Base-by-base conservation (phyloP, 2,329 filamentous ascomycete genomes). In the Pyricularia pennisetigena region DNA sequence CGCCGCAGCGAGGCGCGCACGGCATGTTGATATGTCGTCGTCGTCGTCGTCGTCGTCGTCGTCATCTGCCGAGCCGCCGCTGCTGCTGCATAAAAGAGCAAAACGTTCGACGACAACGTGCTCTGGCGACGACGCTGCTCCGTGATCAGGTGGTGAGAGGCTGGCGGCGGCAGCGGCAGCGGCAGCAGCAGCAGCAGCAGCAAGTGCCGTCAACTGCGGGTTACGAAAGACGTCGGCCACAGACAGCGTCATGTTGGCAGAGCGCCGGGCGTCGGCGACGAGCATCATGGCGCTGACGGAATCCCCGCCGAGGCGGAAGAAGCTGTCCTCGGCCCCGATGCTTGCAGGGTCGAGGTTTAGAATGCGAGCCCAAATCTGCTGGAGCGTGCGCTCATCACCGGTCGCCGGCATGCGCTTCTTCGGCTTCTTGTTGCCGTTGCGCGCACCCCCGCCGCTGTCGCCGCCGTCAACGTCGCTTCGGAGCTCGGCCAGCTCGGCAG, bases 231-330 rank as follows among this genome's bases (percentile, higher is more conserved):
- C 79, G n/a, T 80, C 77, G 0, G 79, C 78, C 0, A 84, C 82
- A 1, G 75, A 79, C n/a, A 84, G 66, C 4, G 74, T 69, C 24
- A 82, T 71, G 0, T 76, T 78, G 28, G 78, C 73, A 32, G 30
- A 6, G 29, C 76, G 74, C 41, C 80, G 74, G 2, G 79, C 79
- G 29, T 78, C 76, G 16, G 80, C 77, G 3, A 83, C 82, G 4
- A 85, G 71, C 68, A 78, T 81, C 79, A 85, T 86, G 1, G 82
- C 82, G 0, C 76, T 70, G 1, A 84, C 77, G 0, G 82, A 84
- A 71, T 84, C 81, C 24, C 82, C 82, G 7, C 82, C 82, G 0
- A 83, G 76, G 0, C 75, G 76, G 75, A 84, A 82, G 73, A 85
- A 84, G 72, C 79, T 82, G 70, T 83, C 79, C 3, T 81, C 77